A percentile compares a stretch with the other conserved stretches of the same genome.
phyloP scores from a whole-genome alignment of 306 rosid species.

The Acacia crassicarpa region DNA sequence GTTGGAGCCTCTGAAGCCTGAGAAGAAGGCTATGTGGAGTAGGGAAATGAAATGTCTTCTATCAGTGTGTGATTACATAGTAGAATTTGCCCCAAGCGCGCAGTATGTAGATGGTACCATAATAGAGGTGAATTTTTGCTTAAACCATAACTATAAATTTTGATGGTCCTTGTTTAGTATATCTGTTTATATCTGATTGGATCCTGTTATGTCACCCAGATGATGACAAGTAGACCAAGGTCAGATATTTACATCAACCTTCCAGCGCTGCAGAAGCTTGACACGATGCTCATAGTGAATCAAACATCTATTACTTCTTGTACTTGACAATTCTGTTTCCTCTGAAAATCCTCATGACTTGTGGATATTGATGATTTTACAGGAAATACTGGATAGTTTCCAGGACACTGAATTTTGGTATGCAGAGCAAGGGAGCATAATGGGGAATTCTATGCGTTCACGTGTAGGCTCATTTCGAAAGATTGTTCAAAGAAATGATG shows the following conservation, averaged over 20 bases:
- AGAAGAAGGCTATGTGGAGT: conserved; percentile 95
- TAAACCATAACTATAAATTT: conserved; percentile 23
- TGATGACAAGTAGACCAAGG: conserved; percentile 82
- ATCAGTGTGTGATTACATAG: conserved; percentile 93
- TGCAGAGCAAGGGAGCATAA: conserved; percentile 82
- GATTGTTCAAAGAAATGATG: conserved; percentile 74
- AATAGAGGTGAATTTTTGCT: conserved; percentile 60
- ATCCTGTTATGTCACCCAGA: conserved; percentile 42
- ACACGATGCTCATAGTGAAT: conserved; percentile 85
- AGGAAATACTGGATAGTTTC: conserved; percentile 90
- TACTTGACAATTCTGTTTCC: not conserved
- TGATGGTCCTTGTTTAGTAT: not conserved
- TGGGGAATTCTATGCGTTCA: conserved; percentile 55
- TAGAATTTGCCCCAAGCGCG: conserved; percentile 75
- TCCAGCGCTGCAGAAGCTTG: conserved; percentile 91
- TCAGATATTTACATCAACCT: conserved; percentile 84
- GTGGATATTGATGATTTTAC: conserved; percentile 21
- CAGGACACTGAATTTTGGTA: conserved; percentile 85
- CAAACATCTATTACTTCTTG: conserved; percentile 16
- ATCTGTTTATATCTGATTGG: conserved; percentile 12
- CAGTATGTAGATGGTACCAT: conserved; percentile 65
- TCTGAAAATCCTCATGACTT: conserved; percentile 4
- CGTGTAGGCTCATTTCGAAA: conserved; percentile 75
- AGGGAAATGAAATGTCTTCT: conserved; percentile 91
- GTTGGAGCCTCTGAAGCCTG: conserved; percentile 77